phyloP scores from a whole-genome alignment of 2,329 filamentous ascomycete species.

The Chalaropsis thielavioides region DNA sequence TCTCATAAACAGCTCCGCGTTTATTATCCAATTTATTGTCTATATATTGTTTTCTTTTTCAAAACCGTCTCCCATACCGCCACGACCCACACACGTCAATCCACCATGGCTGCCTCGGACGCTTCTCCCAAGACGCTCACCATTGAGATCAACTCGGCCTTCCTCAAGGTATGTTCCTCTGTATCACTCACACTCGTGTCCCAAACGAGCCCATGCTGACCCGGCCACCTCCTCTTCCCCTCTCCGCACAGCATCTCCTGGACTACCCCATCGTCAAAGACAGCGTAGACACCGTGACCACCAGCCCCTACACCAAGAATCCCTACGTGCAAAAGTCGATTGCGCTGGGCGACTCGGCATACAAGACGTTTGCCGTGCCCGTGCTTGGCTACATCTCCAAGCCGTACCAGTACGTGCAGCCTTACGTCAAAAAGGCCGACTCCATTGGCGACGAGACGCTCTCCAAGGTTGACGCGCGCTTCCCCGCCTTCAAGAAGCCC shows the following conservation, averaged over 20 bases:
- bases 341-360: conserved; percentile 58
- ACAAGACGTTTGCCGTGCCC: conserved; percentile 61
- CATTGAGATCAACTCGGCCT: conserved; percentile 30
- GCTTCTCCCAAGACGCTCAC: conserved; percentile 11
- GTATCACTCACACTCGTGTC: background rate
- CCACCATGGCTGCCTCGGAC: conserved; percentile 27
- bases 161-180: conserved; percentile 32
- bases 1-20: background rate
- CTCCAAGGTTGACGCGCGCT: conserved; percentile 50
- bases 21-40: too few species aligned
- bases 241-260: conserved; percentile 52
- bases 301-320: conserved; percentile 59
- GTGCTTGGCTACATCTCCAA: conserved; percentile 54
- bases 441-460: conserved; percentile 59
- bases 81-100: too few species aligned
- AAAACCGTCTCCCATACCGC: background rate
- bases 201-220: background rate
- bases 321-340: conserved; percentile 74
- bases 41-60: background rate
- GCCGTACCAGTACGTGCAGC: conserved; percentile 68
- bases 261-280: conserved; percentile 76
- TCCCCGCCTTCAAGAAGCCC: conserved; percentile 62
- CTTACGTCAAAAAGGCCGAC: conserved; percentile 75
- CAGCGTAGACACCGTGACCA: conserved; percentile 34
- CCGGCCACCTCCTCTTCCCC: background rate